Evolutionary conservation across 2,329 filamentous ascomycete species (phyloP), one percentile per base, ranked within the genome.

Genomic region (Nothopassalora personata): DNA sequence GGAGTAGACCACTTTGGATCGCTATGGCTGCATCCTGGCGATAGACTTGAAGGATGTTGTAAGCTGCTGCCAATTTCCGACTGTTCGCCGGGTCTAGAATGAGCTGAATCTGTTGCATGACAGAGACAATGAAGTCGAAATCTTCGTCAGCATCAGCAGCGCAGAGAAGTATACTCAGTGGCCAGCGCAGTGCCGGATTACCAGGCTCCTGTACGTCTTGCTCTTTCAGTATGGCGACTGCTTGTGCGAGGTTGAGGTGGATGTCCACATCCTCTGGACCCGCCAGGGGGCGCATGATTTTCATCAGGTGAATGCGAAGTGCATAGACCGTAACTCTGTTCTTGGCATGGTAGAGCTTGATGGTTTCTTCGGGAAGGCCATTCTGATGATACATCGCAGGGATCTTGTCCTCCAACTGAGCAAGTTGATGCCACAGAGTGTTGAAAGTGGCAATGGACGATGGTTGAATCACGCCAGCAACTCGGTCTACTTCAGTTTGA

Each of bases 161-260:
- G 34, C 63, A 65, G 4, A 57, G 60, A 3, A 65, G 46, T 8
- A 63, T 57, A 7, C 59, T 63, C 10, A 65, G 39, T 8, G 60
- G 63, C 63, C 63, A 65, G 7, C 58, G 50, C 9, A 65, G 34
- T 6, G 63, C 60, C 8, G 63, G 63, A 45, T 61, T 61, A 5
- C 56, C 59, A 4, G 57, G 47, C 11, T 60, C 63, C 5, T 39
- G 43, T 5, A 63, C 27, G 15, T 60, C 49, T 34, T 63, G 56
- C 10, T 55, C 13, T 13, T 53, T 46, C 23, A 63, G 34, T 3
- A 59, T 56, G 0, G 34, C 39, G 2, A 63, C 49, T 1, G 58
- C 61, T 23, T 33, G 39, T 2, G 23, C n/a, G 5, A 63, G 48
- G 31, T 57, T 51, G 7, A 18, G 11, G 15, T 33, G 30, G 1